A percentile compares a stretch with the other conserved stretches of the same genome.
Conservation (phyloP, 2,329 filamentous ascomycete genomes). For the Colletotrichum sp. region DNA sequence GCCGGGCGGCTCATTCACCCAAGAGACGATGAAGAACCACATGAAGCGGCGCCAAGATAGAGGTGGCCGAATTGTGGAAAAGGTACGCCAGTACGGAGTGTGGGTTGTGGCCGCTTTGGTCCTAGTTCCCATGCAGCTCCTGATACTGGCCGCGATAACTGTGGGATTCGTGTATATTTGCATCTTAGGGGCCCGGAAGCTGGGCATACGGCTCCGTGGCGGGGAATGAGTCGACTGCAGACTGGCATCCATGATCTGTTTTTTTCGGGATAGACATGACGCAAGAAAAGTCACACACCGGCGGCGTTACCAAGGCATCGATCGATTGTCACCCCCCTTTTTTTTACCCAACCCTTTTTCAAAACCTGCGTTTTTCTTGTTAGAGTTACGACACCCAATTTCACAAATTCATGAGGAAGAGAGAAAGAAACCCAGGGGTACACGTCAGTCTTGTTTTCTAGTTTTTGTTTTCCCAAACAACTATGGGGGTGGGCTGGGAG, state of each 20-base stretch:
- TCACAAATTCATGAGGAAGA: background rate
- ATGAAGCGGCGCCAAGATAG: slow-evolving; percentile 36
- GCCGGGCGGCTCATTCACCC: slow-evolving; percentile 25
- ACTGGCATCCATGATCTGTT: slow-evolving; percentile 1
- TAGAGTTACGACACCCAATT: slow-evolving; percentile 4
- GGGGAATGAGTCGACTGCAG: slow-evolving; percentile 16
- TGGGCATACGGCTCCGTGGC: slow-evolving; percentile 18
- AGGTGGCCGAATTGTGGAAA: slow-evolving; percentile 43
- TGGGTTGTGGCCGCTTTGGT: slow-evolving; percentile 48
- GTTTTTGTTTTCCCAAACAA: background rate
- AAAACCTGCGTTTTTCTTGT: background rate
- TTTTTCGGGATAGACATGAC: slow-evolving; percentile 22
- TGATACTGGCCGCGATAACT: slow-evolving; percentile 38
- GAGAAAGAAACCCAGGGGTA: background rate
- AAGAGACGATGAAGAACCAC: slow-evolving; percentile 33
- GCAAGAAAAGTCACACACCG: slow-evolving; percentile 9
- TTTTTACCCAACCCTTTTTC: background rate
- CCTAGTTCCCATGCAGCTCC: slow-evolving; percentile 50
- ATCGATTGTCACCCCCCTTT: background rate
- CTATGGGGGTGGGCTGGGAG: background rate
- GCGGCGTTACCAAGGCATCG: slow-evolving; percentile 21
- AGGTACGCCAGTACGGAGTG: slow-evolving; percentile 47
- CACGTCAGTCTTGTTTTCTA: background rate
- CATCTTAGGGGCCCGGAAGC: slow-evolving; percentile 29
- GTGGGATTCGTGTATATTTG: slow-evolving; percentile 46